Evolutionary conservation across 106 monocot species (phyloP).

Genomic region (Dioscorea dumetorum): DNA sequence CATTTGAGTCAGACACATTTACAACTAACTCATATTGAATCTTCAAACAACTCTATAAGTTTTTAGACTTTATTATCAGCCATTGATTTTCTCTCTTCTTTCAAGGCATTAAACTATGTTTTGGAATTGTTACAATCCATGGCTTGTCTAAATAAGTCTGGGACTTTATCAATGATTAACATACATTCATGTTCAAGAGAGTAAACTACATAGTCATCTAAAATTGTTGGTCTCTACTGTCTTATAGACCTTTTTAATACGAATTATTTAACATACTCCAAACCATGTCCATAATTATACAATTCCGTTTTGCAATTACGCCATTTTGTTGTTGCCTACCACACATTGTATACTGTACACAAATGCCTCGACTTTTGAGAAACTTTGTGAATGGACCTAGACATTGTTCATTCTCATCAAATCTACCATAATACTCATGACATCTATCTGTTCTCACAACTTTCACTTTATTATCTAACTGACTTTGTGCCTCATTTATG

Average conservation of each 20-base stretch:
- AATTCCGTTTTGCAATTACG: too few relatives aligned
- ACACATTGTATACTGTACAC: too few relatives aligned
- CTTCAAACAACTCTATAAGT: neutral
- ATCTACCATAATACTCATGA: constrained; percentile 6
- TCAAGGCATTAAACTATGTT: neutral
- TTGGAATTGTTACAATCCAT: neutral
- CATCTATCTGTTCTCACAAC: neutral
- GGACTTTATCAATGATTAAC: neutral
- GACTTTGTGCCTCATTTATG: neutral
- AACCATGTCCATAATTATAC: too few relatives aligned
- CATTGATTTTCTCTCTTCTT: neutral
- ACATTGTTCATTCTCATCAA: too few relatives aligned
- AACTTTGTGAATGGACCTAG: neutral
- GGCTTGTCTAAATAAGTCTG: neutral
- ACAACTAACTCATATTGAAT: neutral
- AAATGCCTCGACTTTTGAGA: too few relatives aligned
- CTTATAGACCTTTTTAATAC: neutral
- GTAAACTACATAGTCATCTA: neutral
- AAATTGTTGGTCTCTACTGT: neutral
- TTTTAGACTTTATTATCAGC: neutral
- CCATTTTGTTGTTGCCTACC: too few relatives aligned
- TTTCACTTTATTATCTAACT: neutral
- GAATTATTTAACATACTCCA: too few relatives aligned
- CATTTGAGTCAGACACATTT: neutral
- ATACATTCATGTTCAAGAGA: neutral